Evolutionary conservation across 306 rosid genomes (phyloP).

Genomic region (Lablab purpureus): DNA sequence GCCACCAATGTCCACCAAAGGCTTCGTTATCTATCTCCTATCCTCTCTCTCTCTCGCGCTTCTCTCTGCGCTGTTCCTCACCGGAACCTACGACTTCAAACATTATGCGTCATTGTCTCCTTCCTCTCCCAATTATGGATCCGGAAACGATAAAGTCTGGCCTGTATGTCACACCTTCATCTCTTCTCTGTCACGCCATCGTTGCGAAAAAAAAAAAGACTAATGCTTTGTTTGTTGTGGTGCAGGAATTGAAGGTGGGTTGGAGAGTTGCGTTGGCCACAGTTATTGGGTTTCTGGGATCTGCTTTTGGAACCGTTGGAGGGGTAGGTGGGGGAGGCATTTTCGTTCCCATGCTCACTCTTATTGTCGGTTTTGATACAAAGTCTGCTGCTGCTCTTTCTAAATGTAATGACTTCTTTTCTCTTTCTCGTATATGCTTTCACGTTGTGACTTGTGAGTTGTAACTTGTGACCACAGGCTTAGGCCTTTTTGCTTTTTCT

Average conservation of each 20-base stretch:
- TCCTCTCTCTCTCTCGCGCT: constrained; percentile 63
- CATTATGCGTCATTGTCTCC: constrained; percentile 34
- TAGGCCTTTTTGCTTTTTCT: background rate
- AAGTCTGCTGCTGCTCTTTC: constrained; percentile 92
- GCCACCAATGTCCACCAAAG: constrained; percentile 56
- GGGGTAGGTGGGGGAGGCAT: constrained; percentile 95
- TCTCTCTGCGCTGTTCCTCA: constrained; percentile 60
- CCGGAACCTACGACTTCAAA: background rate
- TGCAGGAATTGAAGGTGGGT: constrained; percentile 63
- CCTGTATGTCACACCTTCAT: constrained; percentile 57
- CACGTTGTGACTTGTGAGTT: background rate
- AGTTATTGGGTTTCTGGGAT: constrained; percentile 79
- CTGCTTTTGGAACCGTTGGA: constrained; percentile 92
- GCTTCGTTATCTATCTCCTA: constrained; percentile 64
- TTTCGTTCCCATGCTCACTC: constrained; percentile 89
- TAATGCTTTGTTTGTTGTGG: constrained; percentile 37
- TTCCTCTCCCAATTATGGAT: constrained; percentile 31
- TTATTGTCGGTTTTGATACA: constrained; percentile 80
- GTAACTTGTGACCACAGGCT: background rate
- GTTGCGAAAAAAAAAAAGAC: background rate
- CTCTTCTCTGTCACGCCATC: background rate
- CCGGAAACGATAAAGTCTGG: constrained; percentile 57
- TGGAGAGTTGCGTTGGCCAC: constrained; percentile 77
- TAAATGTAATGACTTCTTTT: constrained; percentile 54
- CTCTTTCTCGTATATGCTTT: background rate